Conservation (phyloP, 768 basidiomycete genomes). For the Gymnopilus junonius region DNA sequence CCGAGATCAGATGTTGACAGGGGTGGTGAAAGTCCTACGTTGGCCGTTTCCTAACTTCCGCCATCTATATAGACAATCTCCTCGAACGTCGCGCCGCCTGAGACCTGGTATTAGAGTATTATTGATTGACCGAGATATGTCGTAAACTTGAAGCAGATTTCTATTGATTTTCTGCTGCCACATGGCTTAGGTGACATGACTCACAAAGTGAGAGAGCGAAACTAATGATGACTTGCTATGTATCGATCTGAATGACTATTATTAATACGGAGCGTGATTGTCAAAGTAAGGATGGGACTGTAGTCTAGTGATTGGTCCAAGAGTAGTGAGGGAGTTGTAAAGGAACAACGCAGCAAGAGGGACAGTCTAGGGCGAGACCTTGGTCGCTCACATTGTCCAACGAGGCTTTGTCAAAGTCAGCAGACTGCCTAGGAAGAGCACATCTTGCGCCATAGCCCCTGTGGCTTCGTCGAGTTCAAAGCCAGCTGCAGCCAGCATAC, state of each 20-base stretch:
- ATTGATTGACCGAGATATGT: background rate
- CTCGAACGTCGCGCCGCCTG: constrained; percentile 2
- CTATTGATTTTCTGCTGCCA: background rate
- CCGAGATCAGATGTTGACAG: background rate
- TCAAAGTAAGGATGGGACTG: background rate
- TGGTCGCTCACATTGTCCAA: background rate
- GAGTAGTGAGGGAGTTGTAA: background rate
- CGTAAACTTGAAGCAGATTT: background rate
- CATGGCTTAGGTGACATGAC: background rate
- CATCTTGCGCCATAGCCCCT: background rate
- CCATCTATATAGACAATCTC: background rate
- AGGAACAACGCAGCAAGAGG: background rate
- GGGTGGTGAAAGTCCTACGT: background rate
- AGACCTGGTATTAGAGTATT: background rate
- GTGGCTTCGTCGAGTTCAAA: constrained; percentile 1
- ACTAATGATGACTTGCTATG: background rate
- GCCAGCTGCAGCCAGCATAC: background rate
- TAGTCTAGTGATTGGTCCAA: background rate
- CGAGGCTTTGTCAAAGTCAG: background rate
- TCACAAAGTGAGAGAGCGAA: background rate
- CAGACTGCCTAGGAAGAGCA: background rate
- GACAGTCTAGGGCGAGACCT: background rate
- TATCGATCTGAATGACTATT: no score
- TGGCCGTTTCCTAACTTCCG: background rate
- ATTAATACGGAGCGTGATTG: background rate